phyloP scores from a whole-genome alignment of 2,329 filamentous ascomycete species.

The Talaromyces albobiverticillius region DNA sequence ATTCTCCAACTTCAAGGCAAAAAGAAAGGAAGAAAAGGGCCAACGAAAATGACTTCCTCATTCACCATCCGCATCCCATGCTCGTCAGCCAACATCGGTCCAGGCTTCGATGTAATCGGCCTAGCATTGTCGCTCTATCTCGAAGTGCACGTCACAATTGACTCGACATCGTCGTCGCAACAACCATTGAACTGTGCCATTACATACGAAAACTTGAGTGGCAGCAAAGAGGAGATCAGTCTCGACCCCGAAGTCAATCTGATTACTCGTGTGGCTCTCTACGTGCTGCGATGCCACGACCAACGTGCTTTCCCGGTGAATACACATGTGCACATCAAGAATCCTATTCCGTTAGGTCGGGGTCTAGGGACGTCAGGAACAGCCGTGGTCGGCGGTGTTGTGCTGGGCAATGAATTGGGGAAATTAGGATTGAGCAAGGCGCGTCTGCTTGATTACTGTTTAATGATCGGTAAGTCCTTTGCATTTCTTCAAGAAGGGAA shows the following conservation, averaged over 20 bases:
- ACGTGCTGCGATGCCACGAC: slow-evolving; percentile 89
- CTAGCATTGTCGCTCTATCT: slow-evolving; percentile 92
- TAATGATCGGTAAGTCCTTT: slow-evolving; percentile 81
- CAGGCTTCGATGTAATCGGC: slow-evolving; percentile 94
- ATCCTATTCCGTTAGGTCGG: slow-evolving; percentile 88
- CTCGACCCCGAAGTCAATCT: slow-evolving; percentile 85
- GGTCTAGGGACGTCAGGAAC: slow-evolving; percentile 94
- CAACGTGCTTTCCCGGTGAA: slow-evolving; percentile 78
- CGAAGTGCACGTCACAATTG: slow-evolving; percentile 78
- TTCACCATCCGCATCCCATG: slow-evolving; percentile 79
- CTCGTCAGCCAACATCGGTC: slow-evolving; percentile 96
- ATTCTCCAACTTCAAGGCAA: not conserved
- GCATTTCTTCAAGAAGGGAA: not conserved
- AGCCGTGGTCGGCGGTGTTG: slow-evolving; percentile 92
- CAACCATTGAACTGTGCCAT: slow-evolving; percentile 67
- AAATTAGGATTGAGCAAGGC: slow-evolving; percentile 73
- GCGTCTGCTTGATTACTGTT: slow-evolving; percentile 87
- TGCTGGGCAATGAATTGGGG: slow-evolving; percentile 85
- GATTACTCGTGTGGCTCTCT: slow-evolving; percentile 89
- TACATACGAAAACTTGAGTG: slow-evolving; percentile 82
- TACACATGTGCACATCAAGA: slow-evolving; percentile 91
- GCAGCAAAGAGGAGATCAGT: slow-evolving; percentile 69
- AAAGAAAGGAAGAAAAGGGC: slow-evolving; percentile 8
- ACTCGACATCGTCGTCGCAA: slow-evolving; percentile 48
- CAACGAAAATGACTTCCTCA: slow-evolving; percentile 38